Conservation (phyloP, 2,329 filamentous ascomycete genomes). For the Penicillium sp. region DNA sequence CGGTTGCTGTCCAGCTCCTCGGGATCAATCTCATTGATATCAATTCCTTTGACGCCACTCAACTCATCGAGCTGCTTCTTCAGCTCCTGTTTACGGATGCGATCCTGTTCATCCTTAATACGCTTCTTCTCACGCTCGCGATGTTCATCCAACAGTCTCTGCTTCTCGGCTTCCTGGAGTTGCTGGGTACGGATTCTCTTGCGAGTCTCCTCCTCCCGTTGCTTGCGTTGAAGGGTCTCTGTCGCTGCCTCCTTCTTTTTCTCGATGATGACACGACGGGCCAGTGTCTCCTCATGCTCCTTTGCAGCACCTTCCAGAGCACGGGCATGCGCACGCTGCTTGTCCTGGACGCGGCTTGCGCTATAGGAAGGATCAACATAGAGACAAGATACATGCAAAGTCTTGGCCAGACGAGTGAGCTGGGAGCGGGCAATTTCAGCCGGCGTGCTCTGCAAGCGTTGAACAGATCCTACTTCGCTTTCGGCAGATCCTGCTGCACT, state of each 20-base stretch:
- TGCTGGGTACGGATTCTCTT: constrained; percentile 84
- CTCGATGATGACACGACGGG: constrained; percentile 85
- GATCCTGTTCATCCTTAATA: constrained; percentile 79
- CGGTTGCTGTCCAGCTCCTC: constrained; percentile 84
- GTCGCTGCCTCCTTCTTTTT: constrained; percentile 97
- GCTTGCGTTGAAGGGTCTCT: constrained; percentile 78
- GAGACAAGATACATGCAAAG: constrained; percentile 88
- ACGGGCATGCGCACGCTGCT: constrained; percentile 72
- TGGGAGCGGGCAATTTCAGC: constrained; percentile 97
- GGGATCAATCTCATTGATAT: constrained; percentile 66
- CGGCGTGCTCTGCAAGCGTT: constrained; percentile 94
- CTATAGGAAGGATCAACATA: constrained; percentile 92
- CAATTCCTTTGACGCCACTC: constrained; percentile 70
- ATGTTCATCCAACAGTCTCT: constrained; percentile 86
- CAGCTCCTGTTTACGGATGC: constrained; percentile 86
- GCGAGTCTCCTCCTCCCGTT: constrained; percentile 86
- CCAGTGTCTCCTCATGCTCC: constrained; percentile 81
- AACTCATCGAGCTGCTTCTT: constrained; percentile 90
- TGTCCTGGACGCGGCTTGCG: constrained; percentile 72
- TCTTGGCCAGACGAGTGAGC: constrained; percentile 84
- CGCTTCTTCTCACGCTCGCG: constrained; percentile 84
- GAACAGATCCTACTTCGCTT: constrained; percentile 75
- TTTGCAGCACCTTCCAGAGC: constrained; percentile 85
- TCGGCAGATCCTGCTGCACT: constrained; percentile 84
- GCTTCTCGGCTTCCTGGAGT: constrained; percentile 82